Evolutionary conservation across 208 protist genomes (phyloP).

Genomic region (Trypanosoma conorhini): DNA sequence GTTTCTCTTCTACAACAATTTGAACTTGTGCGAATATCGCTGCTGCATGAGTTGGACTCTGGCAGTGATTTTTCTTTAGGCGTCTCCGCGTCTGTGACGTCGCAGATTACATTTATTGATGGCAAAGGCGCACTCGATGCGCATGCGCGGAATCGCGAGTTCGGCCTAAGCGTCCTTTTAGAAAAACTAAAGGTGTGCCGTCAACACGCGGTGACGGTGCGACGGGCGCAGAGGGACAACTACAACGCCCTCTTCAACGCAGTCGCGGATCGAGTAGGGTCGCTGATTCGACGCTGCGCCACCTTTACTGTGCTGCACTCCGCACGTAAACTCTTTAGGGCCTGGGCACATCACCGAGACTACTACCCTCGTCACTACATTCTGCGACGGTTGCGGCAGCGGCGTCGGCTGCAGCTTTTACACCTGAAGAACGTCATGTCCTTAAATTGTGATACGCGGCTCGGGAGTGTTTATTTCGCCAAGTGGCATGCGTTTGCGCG

Average conservation of each 20-base stretch:
- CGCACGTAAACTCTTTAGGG: constrained; percentile 38
- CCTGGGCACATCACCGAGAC: constrained; percentile 48
- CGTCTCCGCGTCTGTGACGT: neutral
- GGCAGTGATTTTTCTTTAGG: neutral
- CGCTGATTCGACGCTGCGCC: constrained; percentile 46
- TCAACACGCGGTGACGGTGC: constrained; percentile 48
- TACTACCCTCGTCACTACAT: constrained; percentile 53
- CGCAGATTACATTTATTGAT: constrained; percentile 30
- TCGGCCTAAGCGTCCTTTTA: constrained; percentile 45
- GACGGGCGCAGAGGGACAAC: constrained; percentile 55
- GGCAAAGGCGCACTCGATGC: constrained; percentile 36
- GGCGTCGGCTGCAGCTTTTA: constrained; percentile 31
- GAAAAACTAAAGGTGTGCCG: constrained; percentile 52
- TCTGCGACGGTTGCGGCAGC: constrained; percentile 46
- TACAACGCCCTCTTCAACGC: constrained; percentile 51
- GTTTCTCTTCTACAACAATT: constrained; percentile 34
- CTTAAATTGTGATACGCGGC: neutral
- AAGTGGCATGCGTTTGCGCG: constrained; percentile 18
- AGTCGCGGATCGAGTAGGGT: constrained; percentile 36
- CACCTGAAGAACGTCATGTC: constrained; percentile 11
- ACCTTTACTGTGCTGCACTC: constrained; percentile 34
- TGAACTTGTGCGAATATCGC: constrained; percentile 16
- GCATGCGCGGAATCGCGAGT: constrained; percentile 37
- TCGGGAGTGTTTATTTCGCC: constrained; percentile 20
- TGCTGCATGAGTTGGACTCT: neutral